phyloP scores from a whole-genome alignment of 257 asterid species.

The Jasminum sambac region DNA sequence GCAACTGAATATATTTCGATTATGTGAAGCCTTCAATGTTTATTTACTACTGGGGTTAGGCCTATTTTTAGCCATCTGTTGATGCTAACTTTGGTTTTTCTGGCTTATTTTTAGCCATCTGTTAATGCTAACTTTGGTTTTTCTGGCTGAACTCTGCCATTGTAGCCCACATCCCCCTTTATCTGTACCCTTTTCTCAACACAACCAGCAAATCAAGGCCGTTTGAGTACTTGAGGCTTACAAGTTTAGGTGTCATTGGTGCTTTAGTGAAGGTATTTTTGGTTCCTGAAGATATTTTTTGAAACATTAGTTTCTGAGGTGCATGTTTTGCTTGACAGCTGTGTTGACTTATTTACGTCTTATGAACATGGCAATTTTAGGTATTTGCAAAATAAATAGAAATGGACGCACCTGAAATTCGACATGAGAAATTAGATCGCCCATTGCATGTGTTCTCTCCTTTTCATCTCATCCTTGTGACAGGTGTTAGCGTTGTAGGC shows the following conservation, averaged over 20 bases:
- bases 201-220: constrained; percentile 93
- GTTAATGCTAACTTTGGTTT: constrained; percentile 7
- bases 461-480: background rate
- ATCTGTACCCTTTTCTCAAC: constrained; percentile 88
- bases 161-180: constrained; percentile 91
- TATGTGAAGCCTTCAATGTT: constrained; percentile 7
- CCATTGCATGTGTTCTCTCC: background rate
- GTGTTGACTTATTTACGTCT: background rate
- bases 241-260: constrained; percentile 95
- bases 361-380: background rate
- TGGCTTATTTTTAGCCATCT: constrained; percentile 4
- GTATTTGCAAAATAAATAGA: too few relatives aligned
- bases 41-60: constrained; percentile 5
- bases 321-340: background rate
- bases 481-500: background rate
- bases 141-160: constrained; percentile 27
- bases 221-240: constrained; percentile 90
- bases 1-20: constrained; percentile 16
- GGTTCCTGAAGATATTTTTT: background rate
- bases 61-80: background rate
- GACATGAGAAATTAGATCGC: background rate
- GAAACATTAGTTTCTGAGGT: background rate
- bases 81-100: constrained; percentile 14
- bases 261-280: constrained; percentile 89
- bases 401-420: too few relatives aligned